Conservation (phyloP, 2,329 filamentous ascomycete genomes). For the Penicillium glabrum region DNA sequence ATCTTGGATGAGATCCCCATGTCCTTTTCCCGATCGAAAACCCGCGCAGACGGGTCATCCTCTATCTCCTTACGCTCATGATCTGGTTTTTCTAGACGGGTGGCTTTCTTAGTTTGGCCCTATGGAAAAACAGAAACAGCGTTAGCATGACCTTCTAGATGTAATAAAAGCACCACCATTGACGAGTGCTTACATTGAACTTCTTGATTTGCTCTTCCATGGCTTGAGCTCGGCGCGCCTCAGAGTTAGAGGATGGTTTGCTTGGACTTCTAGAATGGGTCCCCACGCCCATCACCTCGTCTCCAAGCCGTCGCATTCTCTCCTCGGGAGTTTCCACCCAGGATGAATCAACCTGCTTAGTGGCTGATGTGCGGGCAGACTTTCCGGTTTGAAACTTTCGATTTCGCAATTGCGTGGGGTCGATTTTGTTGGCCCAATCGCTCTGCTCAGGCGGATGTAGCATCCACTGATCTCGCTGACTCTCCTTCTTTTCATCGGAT, state of each 20-base stretch:
- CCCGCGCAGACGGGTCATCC: conserved; percentile 86
- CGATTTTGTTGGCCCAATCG: conserved; percentile 61
- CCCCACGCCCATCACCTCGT: conserved; percentile 76
- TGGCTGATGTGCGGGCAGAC: conserved; percentile 46
- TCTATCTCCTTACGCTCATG: conserved; percentile 65
- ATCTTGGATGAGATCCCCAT: conserved; percentile 76
- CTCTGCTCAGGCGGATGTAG: conserved; percentile 63
- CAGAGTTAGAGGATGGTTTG: not conserved
- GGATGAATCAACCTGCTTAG: conserved; percentile 53
- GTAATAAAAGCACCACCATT: not conserved
- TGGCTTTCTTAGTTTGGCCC: conserved; percentile 51
- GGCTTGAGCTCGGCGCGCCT: not conserved
- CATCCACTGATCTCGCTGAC: conserved; percentile 82
- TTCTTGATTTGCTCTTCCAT: conserved; percentile 53
- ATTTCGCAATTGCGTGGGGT: conserved; percentile 79
- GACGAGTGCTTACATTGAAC: conserved; percentile 52
- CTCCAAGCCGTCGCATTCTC: conserved; percentile 75
- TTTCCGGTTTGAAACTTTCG: conserved; percentile 79
- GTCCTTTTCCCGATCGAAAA: conserved; percentile 91
- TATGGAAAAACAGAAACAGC: not conserved
- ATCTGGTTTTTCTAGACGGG: conserved; percentile 47
- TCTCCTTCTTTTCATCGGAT: conserved; percentile 31
- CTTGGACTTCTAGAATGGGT: conserved; percentile 19
- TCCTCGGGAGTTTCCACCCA: conserved; percentile 94
- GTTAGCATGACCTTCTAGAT: not conserved